These are phyloP conservation scores for Angomonas deanei DNA, from an alignment of 208 protist genomes.

Conservation along the genomic window DNA sequence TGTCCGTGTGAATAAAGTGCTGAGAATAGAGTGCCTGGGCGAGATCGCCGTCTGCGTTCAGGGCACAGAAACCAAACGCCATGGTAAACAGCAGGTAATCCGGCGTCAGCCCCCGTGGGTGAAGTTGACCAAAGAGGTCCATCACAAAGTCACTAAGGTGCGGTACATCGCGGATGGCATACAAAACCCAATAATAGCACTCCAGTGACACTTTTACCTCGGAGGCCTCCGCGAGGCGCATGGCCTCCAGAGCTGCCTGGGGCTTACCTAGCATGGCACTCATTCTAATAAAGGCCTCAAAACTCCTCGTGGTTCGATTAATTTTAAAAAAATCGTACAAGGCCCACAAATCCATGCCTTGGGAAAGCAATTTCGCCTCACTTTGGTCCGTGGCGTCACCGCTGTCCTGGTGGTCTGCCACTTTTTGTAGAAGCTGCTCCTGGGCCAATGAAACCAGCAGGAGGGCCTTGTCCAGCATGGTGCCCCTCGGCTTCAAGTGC, in stretches of 20 bases:
- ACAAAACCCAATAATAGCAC: constrained; percentile 78
- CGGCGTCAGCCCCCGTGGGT: constrained; percentile 58
- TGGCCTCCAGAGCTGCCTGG: constrained; percentile 55
- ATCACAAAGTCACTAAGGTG: constrained; percentile 77
- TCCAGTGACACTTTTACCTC: constrained; percentile 47
- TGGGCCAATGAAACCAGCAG: constrained; percentile 51
- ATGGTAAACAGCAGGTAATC: constrained; percentile 80
- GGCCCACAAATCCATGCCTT: constrained; percentile 76
- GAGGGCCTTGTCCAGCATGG: constrained; percentile 77
- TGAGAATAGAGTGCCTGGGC: constrained; percentile 69
- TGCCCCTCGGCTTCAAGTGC: constrained; percentile 49
- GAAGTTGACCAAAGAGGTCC: constrained; percentile 64
- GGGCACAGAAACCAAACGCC: constrained; percentile 70
- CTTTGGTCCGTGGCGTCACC: neutral
- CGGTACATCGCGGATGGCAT: constrained; percentile 55
- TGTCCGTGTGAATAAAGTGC: constrained; percentile 46
- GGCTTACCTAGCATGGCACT: constrained; percentile 46
- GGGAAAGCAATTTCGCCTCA: constrained; percentile 7
- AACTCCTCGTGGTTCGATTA: constrained; percentile 30
- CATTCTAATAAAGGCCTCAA: constrained; percentile 79
- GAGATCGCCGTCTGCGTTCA: constrained; percentile 72
- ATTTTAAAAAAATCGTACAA: constrained; percentile 88
- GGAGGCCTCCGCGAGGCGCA: constrained; percentile 58
- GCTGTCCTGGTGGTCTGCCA: neutral
- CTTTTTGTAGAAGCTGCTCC: constrained; percentile 26